Base-by-base conservation (phyloP, 352 stramenopile species). In the Blastocystis sp. region DNA sequence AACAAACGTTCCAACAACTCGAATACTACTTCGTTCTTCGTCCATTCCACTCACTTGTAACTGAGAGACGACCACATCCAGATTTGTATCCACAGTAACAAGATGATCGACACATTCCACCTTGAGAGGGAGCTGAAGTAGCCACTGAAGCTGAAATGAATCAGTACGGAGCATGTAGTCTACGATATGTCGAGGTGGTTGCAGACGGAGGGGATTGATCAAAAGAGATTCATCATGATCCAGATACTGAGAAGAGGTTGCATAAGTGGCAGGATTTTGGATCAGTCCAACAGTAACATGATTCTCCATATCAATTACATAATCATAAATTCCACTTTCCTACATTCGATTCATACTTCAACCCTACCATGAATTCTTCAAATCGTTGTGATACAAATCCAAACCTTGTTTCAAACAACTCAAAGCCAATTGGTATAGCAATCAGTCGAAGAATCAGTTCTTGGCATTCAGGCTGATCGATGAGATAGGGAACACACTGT, bases 271-370 rank as follows among this genome's bases (percentile, higher is more conserved):
- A 6, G 70, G 70, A 56, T 81, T 81, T 7, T 81, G 70, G 7
- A 81, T 15, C 6, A 81, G 42, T 17, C 37, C 70, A 17, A 44
- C 17, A 24, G 70, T 81, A 0, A 64, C 24, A 15, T 35, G 7
- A 33, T 81, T 60, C 22, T 81, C 70, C 44, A 81, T 62, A n/a
- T 64, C 53, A 0, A 60, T 33, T 7, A 81, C 70, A 40, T 81
- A 81, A 11, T 81, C 70, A 40, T 81, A 81, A 40, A 81, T 81
- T 22, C 42, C 70, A 33, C n/a, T 33, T 19, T 62, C 48, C 70
- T 81, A 40, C 11, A 44, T 19, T n/a, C 35, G 6, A n/a, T 30
- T 22, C 22, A 13, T 27, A 1, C 30, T 42, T n/a, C 4, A 78
- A 11, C 27, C 44, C n/a, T 24, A 81, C 70, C 70, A 81, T 81